Evolutionary conservation across 2,329 filamentous ascomycete genomes (phyloP), one percentile per base, ranked within the genome.

Genomic region (Aureobasidium sp.): DNA sequence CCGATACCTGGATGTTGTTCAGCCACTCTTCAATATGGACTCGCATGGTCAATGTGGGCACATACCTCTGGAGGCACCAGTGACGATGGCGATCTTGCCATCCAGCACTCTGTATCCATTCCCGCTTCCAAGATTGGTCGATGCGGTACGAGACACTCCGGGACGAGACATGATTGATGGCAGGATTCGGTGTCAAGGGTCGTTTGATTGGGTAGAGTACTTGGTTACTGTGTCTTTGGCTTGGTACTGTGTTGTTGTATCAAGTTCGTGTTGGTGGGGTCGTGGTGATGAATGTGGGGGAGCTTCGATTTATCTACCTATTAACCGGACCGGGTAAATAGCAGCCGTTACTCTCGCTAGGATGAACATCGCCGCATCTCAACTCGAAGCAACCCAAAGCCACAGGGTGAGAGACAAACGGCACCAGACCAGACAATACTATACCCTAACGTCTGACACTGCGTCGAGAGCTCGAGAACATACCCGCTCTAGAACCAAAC

Each of bases 31-130:
- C 52, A 9, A 41, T 11, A 12, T 17, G 17, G 2, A 14, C 34
- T 17, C 36, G 1, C 45, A 48, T n/a, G 7, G 25, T 11, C 25
- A 9, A 48, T 25, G 15, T 25, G 7, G 14, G 31, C 9, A 61
- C 68, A 65, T 79, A 90, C 89, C 89, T 79, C 90, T 79, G 63
- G 89, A 91, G 64, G 86, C 88, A 62, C 90, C 90, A 1, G 90
- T 94, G 51, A 94, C 81, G 67, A 95, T 86, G 59, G 84, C 90
- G 57, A 92, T 79, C 74, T 91, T 91, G 67, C 88, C 88, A 71
- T 90, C 85, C 5, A 80, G 72, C 14, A 76, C 68, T 62, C 78
- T 73, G 31, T 67, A 65, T 29, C 66, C 67, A 22, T 70, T 66
- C 53, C 69, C 67, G 25, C 68, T 67, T 31, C 65, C 66, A 27